Percentiles rank a stretch among this genome's conserved stretches.
Evolutionary conservation across 139 green algal genomes (phyloP).

Genomic region (Astrephomene gubernaculifera): DNA sequence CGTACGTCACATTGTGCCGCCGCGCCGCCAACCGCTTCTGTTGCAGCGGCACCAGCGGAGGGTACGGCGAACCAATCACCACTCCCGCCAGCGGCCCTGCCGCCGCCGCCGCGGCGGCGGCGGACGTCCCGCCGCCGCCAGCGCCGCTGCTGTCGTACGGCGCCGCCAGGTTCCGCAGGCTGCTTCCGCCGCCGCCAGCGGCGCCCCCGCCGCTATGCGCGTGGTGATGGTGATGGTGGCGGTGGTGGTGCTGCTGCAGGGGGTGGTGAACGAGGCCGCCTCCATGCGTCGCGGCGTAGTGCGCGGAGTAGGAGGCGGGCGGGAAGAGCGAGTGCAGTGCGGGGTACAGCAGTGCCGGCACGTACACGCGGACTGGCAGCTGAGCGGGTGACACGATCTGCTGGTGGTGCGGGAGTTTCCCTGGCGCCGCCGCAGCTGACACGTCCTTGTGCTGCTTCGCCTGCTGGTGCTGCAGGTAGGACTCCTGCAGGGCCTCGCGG

Average conservation of each 20-base stretch:
- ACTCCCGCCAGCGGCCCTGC: conserved; percentile 69
- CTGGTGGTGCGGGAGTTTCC: too few relatives aligned
- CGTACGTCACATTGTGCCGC: conserved; percentile 91
- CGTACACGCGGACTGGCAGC: conserved; percentile 20
- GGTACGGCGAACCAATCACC: conserved; percentile 78
- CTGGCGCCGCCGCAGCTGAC: too few relatives aligned
- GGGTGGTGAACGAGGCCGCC: neutral
- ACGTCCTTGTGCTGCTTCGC: neutral
- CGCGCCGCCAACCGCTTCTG: conserved; percentile 83
- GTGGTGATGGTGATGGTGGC: neutral
- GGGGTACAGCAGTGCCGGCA: conserved; percentile 2
- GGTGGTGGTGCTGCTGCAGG: conserved; percentile 3
- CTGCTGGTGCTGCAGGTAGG: conserved; percentile 19
- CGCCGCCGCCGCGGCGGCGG: conserved; percentile 32
- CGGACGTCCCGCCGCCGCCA: neutral
- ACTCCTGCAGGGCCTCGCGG: conserved; percentile 68
- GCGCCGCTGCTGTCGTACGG: neutral
- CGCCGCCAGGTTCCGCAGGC: neutral
- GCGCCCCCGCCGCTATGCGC: neutral
- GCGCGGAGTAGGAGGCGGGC: neutral
- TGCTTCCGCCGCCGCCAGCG: neutral
- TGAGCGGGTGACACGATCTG: too few relatives aligned
- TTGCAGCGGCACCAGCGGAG: conserved; percentile 82
- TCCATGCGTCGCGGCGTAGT: too few relatives aligned
- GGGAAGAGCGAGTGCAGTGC: too few relatives aligned